Conservation (phyloP, 148 eudicot species). For the Pharnaceum exiguum region DNA sequence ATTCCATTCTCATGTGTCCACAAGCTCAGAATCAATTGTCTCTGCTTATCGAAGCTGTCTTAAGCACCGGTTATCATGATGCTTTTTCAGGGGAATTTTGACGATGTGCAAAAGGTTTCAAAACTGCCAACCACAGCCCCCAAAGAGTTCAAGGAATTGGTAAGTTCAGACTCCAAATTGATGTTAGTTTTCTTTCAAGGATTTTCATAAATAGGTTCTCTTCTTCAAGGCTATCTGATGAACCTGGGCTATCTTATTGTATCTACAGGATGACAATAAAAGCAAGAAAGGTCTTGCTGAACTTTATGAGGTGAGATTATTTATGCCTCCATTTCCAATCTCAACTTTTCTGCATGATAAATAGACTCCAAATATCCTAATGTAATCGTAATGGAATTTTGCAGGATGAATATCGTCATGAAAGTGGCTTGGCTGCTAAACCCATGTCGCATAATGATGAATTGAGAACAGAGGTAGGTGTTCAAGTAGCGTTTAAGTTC, state of each 20-base stretch:
- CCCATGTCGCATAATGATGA: conserved; percentile 69
- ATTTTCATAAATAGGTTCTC: background rate
- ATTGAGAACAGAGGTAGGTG: conserved; percentile 77
- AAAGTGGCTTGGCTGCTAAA: conserved; percentile 68
- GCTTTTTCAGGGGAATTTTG: conserved; percentile 65
- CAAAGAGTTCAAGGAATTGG: conserved; percentile 72
- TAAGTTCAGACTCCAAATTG: conserved; percentile 20
- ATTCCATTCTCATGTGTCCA: background rate
- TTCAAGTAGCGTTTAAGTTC: background rate
- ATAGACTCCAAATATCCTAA: background rate
- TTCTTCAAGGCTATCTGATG: background rate
- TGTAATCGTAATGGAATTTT: conserved; percentile 13
- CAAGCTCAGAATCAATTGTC: background rate
- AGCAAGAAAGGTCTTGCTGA: conserved; percentile 95
- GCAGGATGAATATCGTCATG: conserved; percentile 92
- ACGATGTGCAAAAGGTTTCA: conserved; percentile 79
- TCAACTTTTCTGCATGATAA: background rate
- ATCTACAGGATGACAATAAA: conserved; percentile 84
- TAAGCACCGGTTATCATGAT: conserved; percentile 1
- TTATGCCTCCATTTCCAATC: background rate
- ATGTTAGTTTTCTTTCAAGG: background rate
- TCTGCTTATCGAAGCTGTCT: background rate
- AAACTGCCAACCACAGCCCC: conserved; percentile 62
- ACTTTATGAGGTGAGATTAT: conserved; percentile 67
- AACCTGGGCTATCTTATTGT: conserved; percentile 2